phyloP scores from a whole-genome alignment of 371 early-diverging fungal species.

The Mortierella sp. region DNA sequence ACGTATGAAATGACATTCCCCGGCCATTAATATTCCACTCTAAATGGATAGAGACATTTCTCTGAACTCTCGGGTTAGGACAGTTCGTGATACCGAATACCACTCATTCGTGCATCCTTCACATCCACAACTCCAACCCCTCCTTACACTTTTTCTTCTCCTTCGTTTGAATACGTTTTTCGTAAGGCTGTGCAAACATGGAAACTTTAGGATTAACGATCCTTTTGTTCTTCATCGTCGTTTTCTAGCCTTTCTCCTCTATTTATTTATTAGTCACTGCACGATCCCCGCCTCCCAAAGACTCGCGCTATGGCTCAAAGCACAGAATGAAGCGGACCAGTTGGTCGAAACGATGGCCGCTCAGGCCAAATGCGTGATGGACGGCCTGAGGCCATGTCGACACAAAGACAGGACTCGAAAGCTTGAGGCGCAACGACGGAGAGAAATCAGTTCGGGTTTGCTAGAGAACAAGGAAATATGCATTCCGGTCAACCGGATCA shows the following conservation, averaged over 20 bases:
- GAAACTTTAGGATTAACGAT: slow-evolving; percentile 37
- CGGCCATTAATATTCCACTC: too few species aligned
- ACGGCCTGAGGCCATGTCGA: slow-evolving; percentile 30
- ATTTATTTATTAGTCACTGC: slow-evolving; percentile 30
- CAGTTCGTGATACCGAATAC: neutral
- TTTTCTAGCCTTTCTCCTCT: slow-evolving; percentile 37
- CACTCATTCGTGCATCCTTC: neutral
- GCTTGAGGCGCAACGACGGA: slow-evolving; percentile 7
- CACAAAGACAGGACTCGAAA: slow-evolving; percentile 16
- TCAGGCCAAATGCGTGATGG: slow-evolving; percentile 23
- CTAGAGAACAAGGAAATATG: neutral
- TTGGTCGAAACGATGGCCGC: slow-evolving; percentile 45
- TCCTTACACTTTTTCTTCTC: neutral
- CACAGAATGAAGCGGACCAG: slow-evolving; percentile 43
- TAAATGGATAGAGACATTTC: neutral
- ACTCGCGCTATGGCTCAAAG: slow-evolving; percentile 39
- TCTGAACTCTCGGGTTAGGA: neutral
- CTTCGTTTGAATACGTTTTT: neutral
- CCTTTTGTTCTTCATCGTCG: slow-evolving; percentile 38
- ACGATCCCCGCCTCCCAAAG: slow-evolving; percentile 39
- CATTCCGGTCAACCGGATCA: neutral
- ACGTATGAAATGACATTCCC: too few species aligned
- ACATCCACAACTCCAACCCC: neutral
- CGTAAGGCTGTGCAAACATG: slow-evolving; percentile 14
- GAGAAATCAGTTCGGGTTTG: neutral